These are phyloP conservation scores for Quercus cerris DNA, from an alignment of 306 rosid species.

Conservation along the genomic window DNA sequence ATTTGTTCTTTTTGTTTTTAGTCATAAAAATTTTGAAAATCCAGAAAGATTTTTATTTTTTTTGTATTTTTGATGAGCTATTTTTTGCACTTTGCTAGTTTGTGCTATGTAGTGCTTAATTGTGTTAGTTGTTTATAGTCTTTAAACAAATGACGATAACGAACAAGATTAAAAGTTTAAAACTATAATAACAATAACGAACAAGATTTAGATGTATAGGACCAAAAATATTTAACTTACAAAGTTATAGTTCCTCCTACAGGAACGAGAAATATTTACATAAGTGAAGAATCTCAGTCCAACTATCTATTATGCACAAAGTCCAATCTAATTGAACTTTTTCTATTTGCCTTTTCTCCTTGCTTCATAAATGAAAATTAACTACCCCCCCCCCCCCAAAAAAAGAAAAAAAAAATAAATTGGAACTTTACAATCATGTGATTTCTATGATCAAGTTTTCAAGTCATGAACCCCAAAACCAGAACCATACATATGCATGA, in stretches of 20 bases:
- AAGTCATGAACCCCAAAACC: neutral
- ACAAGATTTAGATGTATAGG: neutral
- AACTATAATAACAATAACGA: neutral
- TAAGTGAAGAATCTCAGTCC: neutral
- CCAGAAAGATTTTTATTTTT: too few relatives aligned
- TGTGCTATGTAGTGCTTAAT: too few relatives aligned
- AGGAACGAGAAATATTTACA: neutral
- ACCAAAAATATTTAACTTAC: neutral
- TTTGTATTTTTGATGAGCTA: too few relatives aligned
- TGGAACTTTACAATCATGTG: neutral
- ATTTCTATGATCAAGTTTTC: neutral
- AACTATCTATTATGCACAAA: neutral
- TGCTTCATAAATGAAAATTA: neutral
- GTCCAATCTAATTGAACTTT: too few relatives aligned
- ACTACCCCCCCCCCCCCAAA: neutral
- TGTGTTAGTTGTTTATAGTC: too few relatives aligned
- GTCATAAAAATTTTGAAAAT: too few relatives aligned
- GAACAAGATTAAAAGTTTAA: neutral
- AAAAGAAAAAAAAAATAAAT: neutral
- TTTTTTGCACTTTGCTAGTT: too few relatives aligned
- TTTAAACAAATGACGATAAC: too few relatives aligned
- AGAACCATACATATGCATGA: neutral
- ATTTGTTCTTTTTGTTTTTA: too few relatives aligned
- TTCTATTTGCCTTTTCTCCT: neutral
- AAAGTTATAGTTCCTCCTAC: neutral